Conservation (phyloP, 306 rosid species). For the Inga laurina region DNA sequence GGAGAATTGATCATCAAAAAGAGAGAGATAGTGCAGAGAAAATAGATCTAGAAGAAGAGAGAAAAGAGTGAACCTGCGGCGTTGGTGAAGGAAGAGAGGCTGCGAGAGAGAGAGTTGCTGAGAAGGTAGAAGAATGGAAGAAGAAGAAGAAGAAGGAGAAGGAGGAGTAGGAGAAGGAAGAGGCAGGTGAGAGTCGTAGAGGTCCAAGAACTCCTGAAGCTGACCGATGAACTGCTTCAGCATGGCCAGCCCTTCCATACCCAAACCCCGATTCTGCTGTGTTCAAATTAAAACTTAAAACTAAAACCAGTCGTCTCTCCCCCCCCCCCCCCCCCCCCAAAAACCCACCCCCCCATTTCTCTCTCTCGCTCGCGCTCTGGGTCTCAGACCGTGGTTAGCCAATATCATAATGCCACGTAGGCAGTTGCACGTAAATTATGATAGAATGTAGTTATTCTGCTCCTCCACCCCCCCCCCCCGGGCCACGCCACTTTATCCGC, state of each 20-base stretch:
- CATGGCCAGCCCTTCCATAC: conserved; percentile 84
- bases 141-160: conserved; percentile 1
- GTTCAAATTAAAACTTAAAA: neutral
- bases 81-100: conserved; percentile 37
- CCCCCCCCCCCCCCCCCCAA: neutral
- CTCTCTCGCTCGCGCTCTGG: conserved; percentile 6
- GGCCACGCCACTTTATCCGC: conserved; percentile 36
- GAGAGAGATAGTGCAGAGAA: neutral
- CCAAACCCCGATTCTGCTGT: conserved; percentile 22
- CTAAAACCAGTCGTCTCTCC: conserved; percentile 11
- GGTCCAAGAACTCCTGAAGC: conserved; percentile 66
- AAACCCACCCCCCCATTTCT: neutral
- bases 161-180: neutral
- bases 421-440: conserved; percentile 4
- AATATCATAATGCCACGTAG: conserved; percentile 43
- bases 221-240: conserved; percentile 85
- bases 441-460: conserved; percentile 30
- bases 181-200: conserved; percentile 43
- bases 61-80: conserved; percentile 45
- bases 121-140: conserved; percentile 28
- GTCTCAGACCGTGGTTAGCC: conserved; percentile 10
- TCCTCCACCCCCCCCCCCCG: conserved; percentile 39
- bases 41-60: conserved; percentile 42
- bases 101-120: conserved; percentile 39
- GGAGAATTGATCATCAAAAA: neutral